These are phyloP conservation scores for Saccharomycopsis fibuligera DNA, from an alignment of 805 yeast genomes.

Conservation along the genomic window DNA sequence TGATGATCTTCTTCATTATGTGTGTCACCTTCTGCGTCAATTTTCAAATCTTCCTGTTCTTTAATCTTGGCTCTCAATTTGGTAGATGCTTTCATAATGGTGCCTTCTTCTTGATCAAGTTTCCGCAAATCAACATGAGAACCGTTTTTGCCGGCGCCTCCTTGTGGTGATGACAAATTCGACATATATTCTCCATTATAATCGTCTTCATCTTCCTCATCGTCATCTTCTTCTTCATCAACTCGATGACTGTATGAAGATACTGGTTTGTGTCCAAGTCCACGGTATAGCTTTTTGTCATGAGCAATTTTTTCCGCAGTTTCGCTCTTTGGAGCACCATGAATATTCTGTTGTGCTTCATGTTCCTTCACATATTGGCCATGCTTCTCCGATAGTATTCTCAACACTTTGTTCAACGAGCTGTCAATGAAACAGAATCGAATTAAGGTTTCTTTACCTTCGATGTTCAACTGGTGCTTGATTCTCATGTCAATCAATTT, in stretches of 20 bases:
- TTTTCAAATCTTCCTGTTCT: neutral
- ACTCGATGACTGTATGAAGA: neutral
- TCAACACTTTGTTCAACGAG: constrained; percentile 52
- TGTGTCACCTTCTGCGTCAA: neutral
- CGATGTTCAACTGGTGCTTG: constrained; percentile 48
- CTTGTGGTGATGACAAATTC: too few species aligned
- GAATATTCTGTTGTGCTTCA: neutral
- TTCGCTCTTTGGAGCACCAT: too few species aligned
- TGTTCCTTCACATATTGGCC: constrained; percentile 7
- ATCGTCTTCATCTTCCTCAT: constrained; percentile 4
- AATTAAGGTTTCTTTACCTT: constrained; percentile 74
- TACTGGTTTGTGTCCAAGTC: neutral
- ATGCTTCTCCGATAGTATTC: constrained; percentile 29
- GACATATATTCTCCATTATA: too few species aligned
- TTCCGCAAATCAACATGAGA: constrained; percentile 3
- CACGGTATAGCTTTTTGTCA: too few species aligned
- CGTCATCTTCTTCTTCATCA: constrained; percentile 2
- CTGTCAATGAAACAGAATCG: constrained; percentile 67
- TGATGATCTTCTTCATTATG: too few species aligned
- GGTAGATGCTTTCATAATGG: constrained; percentile 24
- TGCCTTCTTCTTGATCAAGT: constrained; percentile 25
- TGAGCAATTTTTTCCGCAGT: neutral
- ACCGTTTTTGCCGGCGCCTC: neutral
- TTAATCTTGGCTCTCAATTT: constrained; percentile 11
- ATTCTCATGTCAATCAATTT: constrained; percentile 55